These are phyloP conservation scores for Coniosporium tulheliwenetii DNA, from an alignment of 2,329 filamentous ascomycete genomes.

Conservation along the genomic window DNA sequence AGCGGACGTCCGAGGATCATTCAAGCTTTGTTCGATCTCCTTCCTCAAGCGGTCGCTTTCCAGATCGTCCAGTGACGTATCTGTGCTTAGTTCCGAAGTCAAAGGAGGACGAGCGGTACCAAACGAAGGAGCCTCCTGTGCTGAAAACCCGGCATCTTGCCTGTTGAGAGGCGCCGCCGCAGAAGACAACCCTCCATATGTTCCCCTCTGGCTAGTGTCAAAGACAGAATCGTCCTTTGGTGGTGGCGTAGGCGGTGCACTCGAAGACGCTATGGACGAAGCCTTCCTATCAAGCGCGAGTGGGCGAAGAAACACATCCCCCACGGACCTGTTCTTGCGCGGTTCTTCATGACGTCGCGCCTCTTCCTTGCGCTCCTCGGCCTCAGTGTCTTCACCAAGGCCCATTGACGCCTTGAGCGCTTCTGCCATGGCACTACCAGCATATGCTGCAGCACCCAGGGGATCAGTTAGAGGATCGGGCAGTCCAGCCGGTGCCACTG, in stretches of 20 bases:
- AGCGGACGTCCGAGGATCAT: background rate
- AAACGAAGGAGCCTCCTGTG: background rate
- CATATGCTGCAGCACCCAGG: slow-evolving; percentile 9
- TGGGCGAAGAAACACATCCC: slow-evolving; percentile 21
- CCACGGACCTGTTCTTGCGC: slow-evolving; percentile 7
- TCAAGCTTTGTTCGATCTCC: slow-evolving; percentile 40
- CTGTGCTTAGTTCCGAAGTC: slow-evolving; percentile 27
- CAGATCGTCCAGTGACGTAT: slow-evolving; percentile 39
- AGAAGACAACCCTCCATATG: slow-evolving; percentile 13
- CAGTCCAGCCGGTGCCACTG: slow-evolving; percentile 5
- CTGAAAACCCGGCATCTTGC: too few species aligned
- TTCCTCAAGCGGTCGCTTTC: slow-evolving; percentile 58
- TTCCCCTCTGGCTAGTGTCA: slow-evolving; percentile 18
- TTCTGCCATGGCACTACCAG: slow-evolving; percentile 32
- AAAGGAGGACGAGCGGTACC: slow-evolving; percentile 10
- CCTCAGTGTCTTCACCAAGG: slow-evolving; percentile 3
- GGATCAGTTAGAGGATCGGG: too few species aligned
- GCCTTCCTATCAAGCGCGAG: slow-evolving; percentile 20
- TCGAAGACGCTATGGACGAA: slow-evolving; percentile 15
- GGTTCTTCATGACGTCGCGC: slow-evolving; percentile 2
- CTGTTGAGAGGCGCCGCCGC: background rate
- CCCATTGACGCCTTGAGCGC: slow-evolving; percentile 25
- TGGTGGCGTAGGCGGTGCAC: slow-evolving; percentile 28
- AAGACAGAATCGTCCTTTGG: slow-evolving; percentile 29
- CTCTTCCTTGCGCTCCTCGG: slow-evolving; percentile 1